These are phyloP conservation scores for Aspergillus eucalypticola DNA, from an alignment of 2,329 filamentous ascomycete species.

Conservation along the genomic window DNA sequence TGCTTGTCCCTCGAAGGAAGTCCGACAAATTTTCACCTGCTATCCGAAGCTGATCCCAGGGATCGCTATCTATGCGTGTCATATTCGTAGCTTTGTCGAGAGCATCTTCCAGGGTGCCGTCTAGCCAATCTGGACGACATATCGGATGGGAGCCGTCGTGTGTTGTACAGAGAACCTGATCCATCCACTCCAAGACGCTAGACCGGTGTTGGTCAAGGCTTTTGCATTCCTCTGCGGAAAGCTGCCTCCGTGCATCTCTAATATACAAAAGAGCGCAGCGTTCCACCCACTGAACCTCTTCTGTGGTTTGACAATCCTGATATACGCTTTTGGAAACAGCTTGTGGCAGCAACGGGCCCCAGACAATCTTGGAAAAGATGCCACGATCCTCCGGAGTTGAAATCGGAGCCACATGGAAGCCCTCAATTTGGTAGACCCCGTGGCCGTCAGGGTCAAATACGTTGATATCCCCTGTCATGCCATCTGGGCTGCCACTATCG, in stretches of 20 bases:
- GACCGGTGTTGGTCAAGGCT: not conserved
- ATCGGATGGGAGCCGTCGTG: not conserved
- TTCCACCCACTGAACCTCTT: not conserved
- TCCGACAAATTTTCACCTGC: not conserved
- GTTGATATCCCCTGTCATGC: not conserved
- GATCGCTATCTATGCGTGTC: not conserved
- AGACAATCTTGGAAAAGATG: constrained; percentile 2
- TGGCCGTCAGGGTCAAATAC: not conserved
- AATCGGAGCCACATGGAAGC: constrained; percentile 2
- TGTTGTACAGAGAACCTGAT: not conserved
- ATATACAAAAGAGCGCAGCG: constrained; percentile 1
- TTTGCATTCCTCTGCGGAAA: not conserved
- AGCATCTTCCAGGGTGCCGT: not conserved
- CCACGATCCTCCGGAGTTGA: not conserved
- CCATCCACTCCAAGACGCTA: not conserved
- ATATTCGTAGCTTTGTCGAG: not conserved
- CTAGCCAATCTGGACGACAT: constrained; percentile 1
- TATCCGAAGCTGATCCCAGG: not conserved
- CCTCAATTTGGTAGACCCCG: not conserved
- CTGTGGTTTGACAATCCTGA: not conserved
- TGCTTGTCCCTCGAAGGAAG: not conserved
- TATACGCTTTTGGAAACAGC: not conserved
- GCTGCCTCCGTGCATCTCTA: not conserved
- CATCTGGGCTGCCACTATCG: not conserved
- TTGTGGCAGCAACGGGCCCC: constrained; percentile 3